These are phyloP conservation scores for Prunus kanzakura DNA, from an alignment of 306 rosid genomes.

Conservation along the genomic window DNA sequence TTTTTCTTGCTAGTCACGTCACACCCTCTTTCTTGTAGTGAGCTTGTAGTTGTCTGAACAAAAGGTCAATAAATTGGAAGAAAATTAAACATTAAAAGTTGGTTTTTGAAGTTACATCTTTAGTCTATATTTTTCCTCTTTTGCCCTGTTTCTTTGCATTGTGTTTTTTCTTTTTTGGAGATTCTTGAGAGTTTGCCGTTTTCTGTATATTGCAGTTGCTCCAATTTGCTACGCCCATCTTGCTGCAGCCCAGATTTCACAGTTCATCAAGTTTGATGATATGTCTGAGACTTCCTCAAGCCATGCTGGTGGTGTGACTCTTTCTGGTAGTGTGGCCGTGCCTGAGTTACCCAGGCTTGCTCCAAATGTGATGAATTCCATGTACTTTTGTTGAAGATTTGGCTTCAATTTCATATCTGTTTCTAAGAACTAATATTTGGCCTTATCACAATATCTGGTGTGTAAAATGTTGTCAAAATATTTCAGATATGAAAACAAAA, in stretches of 20 bases:
- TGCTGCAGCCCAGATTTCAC: conserved; percentile 74
- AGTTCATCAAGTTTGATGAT: conserved; percentile 73
- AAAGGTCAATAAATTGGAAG: not conserved
- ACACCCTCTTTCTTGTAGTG: not conserved
- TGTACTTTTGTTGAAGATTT: conserved; percentile 27
- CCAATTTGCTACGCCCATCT: conserved; percentile 88
- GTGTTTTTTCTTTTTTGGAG: not conserved
- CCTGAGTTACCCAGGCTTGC: conserved; percentile 63
- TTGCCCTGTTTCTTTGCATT: not conserved
- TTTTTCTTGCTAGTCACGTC: not conserved
- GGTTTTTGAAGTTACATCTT: not conserved
- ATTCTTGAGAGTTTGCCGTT: too few relatives aligned
- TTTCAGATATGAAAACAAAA: too few relatives aligned
- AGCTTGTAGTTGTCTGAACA: not conserved
- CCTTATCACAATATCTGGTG: too few relatives aligned
- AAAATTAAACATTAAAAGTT: not conserved
- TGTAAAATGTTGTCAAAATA: too few relatives aligned
- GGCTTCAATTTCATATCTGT: too few relatives aligned
- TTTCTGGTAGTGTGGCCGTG: conserved; percentile 52
- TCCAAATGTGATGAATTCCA: conserved; percentile 45
- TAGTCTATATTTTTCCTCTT: not conserved
- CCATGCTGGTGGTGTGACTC: conserved; percentile 35
- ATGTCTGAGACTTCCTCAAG: conserved; percentile 70
- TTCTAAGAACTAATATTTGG: too few relatives aligned
- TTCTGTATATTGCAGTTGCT: conserved; percentile 51